Percentiles rank a stretch among this genome's conserved stretches.
Conservation (phyloP, 768 basidiomycete genomes). For the Rhizopogon vulgaris region DNA sequence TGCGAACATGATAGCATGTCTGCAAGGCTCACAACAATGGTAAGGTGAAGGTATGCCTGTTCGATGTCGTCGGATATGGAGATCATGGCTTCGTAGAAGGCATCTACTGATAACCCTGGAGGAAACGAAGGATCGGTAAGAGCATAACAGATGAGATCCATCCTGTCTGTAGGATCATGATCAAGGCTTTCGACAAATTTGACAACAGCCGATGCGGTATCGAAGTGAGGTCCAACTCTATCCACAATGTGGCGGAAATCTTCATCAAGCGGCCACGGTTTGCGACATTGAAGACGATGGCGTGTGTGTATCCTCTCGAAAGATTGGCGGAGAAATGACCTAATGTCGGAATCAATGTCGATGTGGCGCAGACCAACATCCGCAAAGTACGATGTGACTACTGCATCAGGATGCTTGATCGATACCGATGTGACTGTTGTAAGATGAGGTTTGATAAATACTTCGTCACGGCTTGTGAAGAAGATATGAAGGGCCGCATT, state of each 20-base stretch:
- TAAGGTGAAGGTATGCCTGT: not conserved
- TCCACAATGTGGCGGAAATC: not conserved
- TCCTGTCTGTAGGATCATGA: not conserved
- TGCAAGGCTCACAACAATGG: not conserved
- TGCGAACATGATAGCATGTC: not conserved
- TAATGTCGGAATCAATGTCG: rapidly evolving
- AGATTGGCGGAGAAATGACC: not conserved
- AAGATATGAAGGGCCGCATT: not conserved
- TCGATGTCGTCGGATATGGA: not conserved
- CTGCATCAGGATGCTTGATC: not conserved
- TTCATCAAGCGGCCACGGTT: not conserved
- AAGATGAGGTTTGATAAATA: not conserved
- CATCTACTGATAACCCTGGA: not conserved
- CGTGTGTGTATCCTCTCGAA: not conserved
- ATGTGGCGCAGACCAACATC: not conserved
- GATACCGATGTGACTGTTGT: not conserved
- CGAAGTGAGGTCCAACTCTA: not conserved
- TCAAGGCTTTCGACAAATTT: not conserved
- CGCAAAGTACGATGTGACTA: not conserved
- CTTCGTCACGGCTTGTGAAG: not conserved
- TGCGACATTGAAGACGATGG: not conserved
- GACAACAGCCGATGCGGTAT: not conserved
- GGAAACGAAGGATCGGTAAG: not conserved
- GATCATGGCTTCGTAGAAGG: not conserved
- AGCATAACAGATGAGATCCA: not conserved